Percentiles rank a stretch among this genome's conserved stretches.
Conservation (phyloP, 2,329 filamentous ascomycete species). For the Fusarium succisae region DNA sequence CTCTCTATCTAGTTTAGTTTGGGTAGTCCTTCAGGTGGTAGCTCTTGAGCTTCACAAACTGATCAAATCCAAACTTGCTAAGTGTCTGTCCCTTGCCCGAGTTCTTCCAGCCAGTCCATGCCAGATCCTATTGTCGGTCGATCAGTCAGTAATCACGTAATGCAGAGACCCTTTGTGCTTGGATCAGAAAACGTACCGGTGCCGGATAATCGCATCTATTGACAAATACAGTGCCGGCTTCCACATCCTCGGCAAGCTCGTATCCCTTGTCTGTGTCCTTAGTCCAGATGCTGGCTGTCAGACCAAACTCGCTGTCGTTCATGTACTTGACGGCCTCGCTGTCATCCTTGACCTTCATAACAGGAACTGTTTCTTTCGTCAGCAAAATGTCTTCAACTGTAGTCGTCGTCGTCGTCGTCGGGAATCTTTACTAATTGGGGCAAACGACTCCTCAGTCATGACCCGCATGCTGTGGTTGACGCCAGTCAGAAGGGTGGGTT, state of each 20-base stretch:
- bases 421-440: slow-evolving; percentile 48
- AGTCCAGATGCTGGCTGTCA: slow-evolving; percentile 98
- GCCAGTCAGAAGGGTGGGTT: slow-evolving; percentile 81
- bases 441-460: slow-evolving; percentile 96
- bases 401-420: not conserved
- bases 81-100: slow-evolving; percentile 92
- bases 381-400: not conserved
- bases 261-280: slow-evolving; percentile 82
- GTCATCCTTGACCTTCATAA: slow-evolving; percentile 86
- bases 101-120: slow-evolving; percentile 99
- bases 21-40: slow-evolving; percentile 89
- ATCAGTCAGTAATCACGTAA: slow-evolving; percentile 26
- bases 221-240: slow-evolving; percentile 95
- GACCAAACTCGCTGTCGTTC: slow-evolving; percentile 94
- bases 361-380: slow-evolving; percentile 57
- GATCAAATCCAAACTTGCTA: slow-evolving; percentile 90
- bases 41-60: slow-evolving; percentile 96
- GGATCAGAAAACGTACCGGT: slow-evolving; percentile 68
- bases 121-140: slow-evolving; percentile 72
- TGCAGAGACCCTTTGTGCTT: slow-evolving; percentile 11
- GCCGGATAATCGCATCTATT: slow-evolving; percentile 93
- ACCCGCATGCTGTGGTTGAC: slow-evolving; percentile 86
- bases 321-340: slow-evolving; percentile 84
- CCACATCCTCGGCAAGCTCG: slow-evolving; percentile 80
- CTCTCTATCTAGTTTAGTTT: slow-evolving; percentile 54